Base-by-base conservation (phyloP, 1,284 basidiomycete species). In the Cronartium ribicola region DNA sequence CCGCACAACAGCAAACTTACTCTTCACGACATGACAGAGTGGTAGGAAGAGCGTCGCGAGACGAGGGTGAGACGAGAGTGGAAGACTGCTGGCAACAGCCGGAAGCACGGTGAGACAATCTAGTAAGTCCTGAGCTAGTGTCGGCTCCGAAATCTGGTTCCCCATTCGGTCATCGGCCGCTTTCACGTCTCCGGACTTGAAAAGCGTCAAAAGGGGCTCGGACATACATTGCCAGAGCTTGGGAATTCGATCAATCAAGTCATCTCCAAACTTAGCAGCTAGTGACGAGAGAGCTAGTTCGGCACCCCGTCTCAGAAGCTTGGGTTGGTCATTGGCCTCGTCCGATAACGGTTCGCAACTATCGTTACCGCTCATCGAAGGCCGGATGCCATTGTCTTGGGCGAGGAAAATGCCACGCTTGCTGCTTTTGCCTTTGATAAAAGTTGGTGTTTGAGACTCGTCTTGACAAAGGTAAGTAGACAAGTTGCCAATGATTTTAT, bases 381-480 rank as follows among this genome's bases (percentile, higher is more conserved):
- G 63, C 20, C 79, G 61, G 22, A 65, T 76, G 57, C 68, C 73
- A 57, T 39, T 69, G 61, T 67, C 83, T 59, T 80, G 79, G 78
- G 93, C 88, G 2, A 91, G 91, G 39, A 94, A 83, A 48, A 98
- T 91, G 0, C 91, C 94, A 39, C 89, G 86, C 22, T 83, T 82
- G 10, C 84, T 82, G 67, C 86, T 85, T 71, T 87, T 87, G 6
- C 84, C 83, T 79, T 85, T 86, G 5, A 88, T 85, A 81, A 98
- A 98, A 2, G 95, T 89, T 0, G 95, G 94, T 0, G 94, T 97
- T 73, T 90, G 87, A 39, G 90, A 87, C 13, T 87, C 85, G 81
- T 99, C 96, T 80, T 93, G 91, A 82, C 95, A 98, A 5, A 98
- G 84, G 83, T 98, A 98, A 0, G 93, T 94, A 83, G 93, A 95